A percentile compares a stretch with the other conserved stretches of the same genome.
Conservation (phyloP, 768 basidiomycete genomes). For the Hortiboletus flavorubellus region DNA sequence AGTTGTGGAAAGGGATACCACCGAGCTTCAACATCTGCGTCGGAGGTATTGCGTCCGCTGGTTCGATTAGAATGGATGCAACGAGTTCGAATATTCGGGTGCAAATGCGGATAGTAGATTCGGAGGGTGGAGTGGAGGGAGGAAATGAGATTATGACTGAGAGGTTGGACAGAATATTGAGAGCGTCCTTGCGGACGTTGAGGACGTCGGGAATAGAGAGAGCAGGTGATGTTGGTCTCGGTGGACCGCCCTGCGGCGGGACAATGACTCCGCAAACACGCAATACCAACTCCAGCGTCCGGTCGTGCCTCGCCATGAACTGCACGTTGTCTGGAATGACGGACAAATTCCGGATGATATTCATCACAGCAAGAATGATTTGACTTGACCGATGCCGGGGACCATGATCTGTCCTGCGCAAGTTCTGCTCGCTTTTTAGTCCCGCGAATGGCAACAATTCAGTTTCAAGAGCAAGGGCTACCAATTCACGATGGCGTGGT, state of each 20-base stretch:
- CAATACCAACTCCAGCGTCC: slow-evolving; percentile 63
- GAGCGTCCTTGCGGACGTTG: slow-evolving; percentile 69
- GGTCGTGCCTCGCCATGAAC: slow-evolving; percentile 61
- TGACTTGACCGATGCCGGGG: slow-evolving; percentile 63
- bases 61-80: slow-evolving; percentile 73
- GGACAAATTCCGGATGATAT: slow-evolving; percentile 87
- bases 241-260: slow-evolving; percentile 29
- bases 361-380: slow-evolving; percentile 63
- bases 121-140: slow-evolving; percentile 35
- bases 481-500: slow-evolving; percentile 63
- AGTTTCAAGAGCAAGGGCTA: slow-evolving; percentile 54
- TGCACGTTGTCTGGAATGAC: slow-evolving; percentile 65
- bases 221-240: slow-evolving; percentile 47
- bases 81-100: slow-evolving; percentile 62
- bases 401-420: slow-evolving; percentile 47
- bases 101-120: slow-evolving; percentile 46
- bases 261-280: slow-evolving; percentile 58
- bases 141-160: slow-evolving; percentile 51
- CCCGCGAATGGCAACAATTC: slow-evolving; percentile 59
- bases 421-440: slow-evolving; percentile 44
- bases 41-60: slow-evolving; percentile 62
- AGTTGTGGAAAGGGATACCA: slow-evolving; percentile 40
- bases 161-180: slow-evolving; percentile 66
- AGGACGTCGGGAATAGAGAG: slow-evolving; percentile 73
- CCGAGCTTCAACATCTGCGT: slow-evolving; percentile 52